Evolutionary conservation across 164 flowering plant genomes (phyloP).

Genomic region (Berberis vulgaris): DNA sequence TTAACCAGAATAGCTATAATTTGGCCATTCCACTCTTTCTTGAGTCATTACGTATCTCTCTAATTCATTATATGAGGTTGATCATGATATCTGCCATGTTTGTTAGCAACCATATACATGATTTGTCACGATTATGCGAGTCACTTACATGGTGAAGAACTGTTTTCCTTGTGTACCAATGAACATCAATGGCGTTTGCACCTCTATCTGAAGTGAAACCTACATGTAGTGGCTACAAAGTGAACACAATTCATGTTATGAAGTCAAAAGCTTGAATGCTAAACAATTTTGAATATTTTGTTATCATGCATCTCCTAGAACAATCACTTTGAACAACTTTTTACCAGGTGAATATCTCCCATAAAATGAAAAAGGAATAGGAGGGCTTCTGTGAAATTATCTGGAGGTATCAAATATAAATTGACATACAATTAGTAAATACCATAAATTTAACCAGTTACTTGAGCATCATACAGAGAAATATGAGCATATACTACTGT

Average conservation of each 20-base stretch:
- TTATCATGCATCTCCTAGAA: neutral
- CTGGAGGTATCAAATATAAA: slow-evolving; percentile 24
- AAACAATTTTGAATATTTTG: too few relatives aligned
- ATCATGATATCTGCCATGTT: too few relatives aligned
- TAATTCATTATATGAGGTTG: too few relatives aligned
- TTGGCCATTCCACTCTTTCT: too few relatives aligned
- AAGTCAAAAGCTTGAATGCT: neutral
- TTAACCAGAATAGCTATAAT: too few relatives aligned
- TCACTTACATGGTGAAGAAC: slow-evolving; percentile 76
- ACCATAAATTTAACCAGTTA: too few relatives aligned
- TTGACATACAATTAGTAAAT: neutral
- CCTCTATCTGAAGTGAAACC: slow-evolving; percentile 76
- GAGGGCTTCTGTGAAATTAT: slow-evolving; percentile 82
- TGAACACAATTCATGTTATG: neutral
- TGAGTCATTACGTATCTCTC: too few relatives aligned
- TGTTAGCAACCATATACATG: too few relatives aligned
- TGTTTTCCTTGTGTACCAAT: slow-evolving; percentile 70
- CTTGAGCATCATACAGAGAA: too few relatives aligned
- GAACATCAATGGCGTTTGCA: slow-evolving; percentile 73
- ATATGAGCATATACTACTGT: too few relatives aligned
- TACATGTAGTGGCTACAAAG: slow-evolving; percentile 76
- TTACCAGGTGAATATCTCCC: slow-evolving; percentile 89
- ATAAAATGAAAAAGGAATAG: slow-evolving; percentile 81
- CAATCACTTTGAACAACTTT: neutral
- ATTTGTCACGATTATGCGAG: too few relatives aligned